Evolutionary conservation across 441 rosid genomes (phyloP).

Genomic region (Brassica hybrid): DNA sequence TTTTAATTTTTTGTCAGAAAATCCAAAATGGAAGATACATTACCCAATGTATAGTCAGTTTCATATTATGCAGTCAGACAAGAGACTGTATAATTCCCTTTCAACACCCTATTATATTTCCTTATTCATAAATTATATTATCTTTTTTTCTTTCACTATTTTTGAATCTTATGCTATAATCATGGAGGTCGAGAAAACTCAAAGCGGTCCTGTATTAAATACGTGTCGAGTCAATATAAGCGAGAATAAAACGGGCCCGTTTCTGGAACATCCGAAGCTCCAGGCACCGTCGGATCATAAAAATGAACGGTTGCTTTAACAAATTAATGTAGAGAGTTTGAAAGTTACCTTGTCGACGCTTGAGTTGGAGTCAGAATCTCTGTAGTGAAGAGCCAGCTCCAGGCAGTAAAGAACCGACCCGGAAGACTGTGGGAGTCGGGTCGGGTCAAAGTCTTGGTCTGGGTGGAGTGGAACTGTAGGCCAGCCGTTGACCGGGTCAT

Average conservation of each 20-base stretch:
- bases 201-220: conserved; percentile 34
- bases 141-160: background rate
- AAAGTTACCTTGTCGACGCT: conserved; percentile 66
- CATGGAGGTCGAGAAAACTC: conserved; percentile 39
- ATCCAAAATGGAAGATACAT: conserved; percentile 76
- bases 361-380: conserved; percentile 46
- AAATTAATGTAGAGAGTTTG: background rate
- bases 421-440: conserved; percentile 51
- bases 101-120: conserved; percentile 28
- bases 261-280: conserved; percentile 25
- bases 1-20: conserved; percentile 58
- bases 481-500: conserved; percentile 87
- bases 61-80: conserved; percentile 50
- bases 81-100: conserved; percentile 40
- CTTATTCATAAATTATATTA: background rate
- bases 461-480: conserved; percentile 66
- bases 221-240: conserved; percentile 39
- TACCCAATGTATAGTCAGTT: conserved; percentile 63
- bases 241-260: background rate
- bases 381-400: conserved; percentile 42
- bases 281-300: conserved; percentile 29
- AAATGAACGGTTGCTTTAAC: conserved; percentile 1
- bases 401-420: too few relatives aligned
- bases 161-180: conserved; percentile 30
- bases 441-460: conserved; percentile 51